Percentiles rank a stretch among this genome's conserved stretches.
phyloP scores from a whole-genome alignment of 2,329 filamentous ascomycete species.

The Balansia obtecta region DNA sequence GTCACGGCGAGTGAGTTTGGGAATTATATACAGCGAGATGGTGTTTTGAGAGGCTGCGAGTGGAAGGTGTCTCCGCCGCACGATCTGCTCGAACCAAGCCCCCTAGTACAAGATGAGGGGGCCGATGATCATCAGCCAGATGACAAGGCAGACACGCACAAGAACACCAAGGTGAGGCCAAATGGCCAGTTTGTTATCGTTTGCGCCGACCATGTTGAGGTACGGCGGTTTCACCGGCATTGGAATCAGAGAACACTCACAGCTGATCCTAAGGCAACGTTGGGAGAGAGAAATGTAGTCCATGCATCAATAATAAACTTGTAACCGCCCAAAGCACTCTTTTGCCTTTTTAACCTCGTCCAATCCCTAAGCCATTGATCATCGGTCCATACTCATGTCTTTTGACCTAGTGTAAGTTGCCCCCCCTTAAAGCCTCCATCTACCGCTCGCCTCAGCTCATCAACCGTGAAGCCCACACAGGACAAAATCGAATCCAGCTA shows the following conservation, averaged over 20 bases:
- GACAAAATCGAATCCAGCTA: neutral
- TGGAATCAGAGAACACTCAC: slow-evolving; percentile 26
- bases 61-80: slow-evolving; percentile 14
- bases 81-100: slow-evolving; percentile 2
- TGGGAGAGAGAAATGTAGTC: slow-evolving; percentile 12
- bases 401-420: neutral
- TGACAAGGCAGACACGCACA: neutral
- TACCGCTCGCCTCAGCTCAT: neutral
- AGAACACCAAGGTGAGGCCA: slow-evolving; percentile 11
- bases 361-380: neutral
- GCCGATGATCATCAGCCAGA: slow-evolving; percentile 5
- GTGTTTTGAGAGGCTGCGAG: slow-evolving; percentile 17
- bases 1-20: slow-evolving; percentile 22
- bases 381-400: neutral
- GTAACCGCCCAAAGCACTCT: slow-evolving; percentile 13
- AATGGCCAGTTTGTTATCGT: slow-evolving; percentile 21
- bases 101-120: slow-evolving; percentile 1
- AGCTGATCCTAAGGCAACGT: slow-evolving; percentile 4
- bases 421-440: neutral
- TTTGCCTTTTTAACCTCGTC: neutral
- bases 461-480: neutral
- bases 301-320: slow-evolving; percentile 21
- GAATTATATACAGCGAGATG: slow-evolving; percentile 29
- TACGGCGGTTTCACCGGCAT: slow-evolving; percentile 26
- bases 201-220: slow-evolving; percentile 19